Percentiles rank a stretch among this genome's conserved stretches.
Evolutionary conservation across 73 alveolate genomes (phyloP).

Genomic region (Paramecium caudatum): DNA sequence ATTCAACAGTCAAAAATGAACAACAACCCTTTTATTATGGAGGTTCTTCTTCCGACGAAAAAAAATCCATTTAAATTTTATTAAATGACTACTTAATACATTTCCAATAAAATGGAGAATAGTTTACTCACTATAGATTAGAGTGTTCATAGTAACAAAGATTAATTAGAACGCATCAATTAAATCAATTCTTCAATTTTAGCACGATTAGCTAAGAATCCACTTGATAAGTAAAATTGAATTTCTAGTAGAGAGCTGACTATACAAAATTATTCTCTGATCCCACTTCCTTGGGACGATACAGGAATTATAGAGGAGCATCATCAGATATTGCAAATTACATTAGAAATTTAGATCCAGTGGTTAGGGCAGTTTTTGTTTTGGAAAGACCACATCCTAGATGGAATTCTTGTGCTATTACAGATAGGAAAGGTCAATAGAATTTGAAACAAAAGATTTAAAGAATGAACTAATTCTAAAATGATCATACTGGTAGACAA

Average conservation of each 20-base stretch:
- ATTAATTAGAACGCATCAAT: too few relatives aligned
- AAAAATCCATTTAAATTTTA: neutral
- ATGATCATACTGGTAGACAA: conserved; percentile 5
- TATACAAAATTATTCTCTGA: conserved; percentile 21
- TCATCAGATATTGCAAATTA: conserved; percentile 18
- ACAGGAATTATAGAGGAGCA: conserved; percentile 59
- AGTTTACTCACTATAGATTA: too few relatives aligned
- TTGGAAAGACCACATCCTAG: neutral
- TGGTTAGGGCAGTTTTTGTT: conserved; percentile 8
- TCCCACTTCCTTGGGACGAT: conserved; percentile 27
- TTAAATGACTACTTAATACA: too few relatives aligned
- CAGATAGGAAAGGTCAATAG: neutral
- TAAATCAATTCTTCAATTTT: too few relatives aligned
- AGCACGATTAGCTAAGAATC: too few relatives aligned
- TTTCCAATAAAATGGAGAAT: too few relatives aligned
- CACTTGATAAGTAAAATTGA: too few relatives aligned
- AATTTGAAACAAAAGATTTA: neutral
- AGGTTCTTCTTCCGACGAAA: conserved; percentile 13
- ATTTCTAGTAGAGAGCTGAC: too few relatives aligned
- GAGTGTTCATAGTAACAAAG: too few relatives aligned
- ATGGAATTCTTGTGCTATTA: neutral
- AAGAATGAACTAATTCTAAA: neutral
- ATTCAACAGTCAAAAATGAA: neutral
- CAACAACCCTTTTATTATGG: conserved; percentile 46
- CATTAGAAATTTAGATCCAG: conserved; percentile 13